phyloP scores from a whole-genome alignment of 2,329 filamentous ascomycete species.

The Cladosporium sp. region DNA sequence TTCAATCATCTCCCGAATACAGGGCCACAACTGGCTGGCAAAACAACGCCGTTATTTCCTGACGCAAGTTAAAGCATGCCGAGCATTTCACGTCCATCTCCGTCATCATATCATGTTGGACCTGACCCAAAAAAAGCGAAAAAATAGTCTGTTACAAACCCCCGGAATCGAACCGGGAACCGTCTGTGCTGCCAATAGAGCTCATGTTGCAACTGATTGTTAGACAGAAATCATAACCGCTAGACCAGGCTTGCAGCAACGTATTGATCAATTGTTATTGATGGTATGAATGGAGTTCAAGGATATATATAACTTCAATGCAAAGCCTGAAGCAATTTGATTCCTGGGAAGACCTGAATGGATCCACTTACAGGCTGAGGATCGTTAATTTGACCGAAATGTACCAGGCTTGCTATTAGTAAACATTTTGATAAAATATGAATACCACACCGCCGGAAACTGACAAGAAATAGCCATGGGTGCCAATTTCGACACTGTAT shows the following conservation, averaged over 20 bases:
- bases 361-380: too few species aligned
- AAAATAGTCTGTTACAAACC: neutral
- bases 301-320: too few species aligned
- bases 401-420: too few species aligned
- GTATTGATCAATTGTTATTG: neutral
- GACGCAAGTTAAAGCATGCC: neutral
- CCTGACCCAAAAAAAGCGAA: neutral
- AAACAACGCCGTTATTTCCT: neutral
- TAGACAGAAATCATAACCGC: slow-evolving; percentile 7
- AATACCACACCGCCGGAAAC: too few species aligned
- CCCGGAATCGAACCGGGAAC: slow-evolving; percentile 8
- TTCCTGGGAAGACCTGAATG: too few species aligned
- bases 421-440: too few species aligned
- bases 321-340: too few species aligned
- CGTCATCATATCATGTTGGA: neutral
- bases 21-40: neutral
- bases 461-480: too few species aligned
- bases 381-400: too few species aligned
- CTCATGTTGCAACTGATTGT: neutral
- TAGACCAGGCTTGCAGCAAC: slow-evolving; percentile 7
- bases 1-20: neutral
- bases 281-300: too few species aligned
- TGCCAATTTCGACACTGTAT: too few species aligned
- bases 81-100: neutral
- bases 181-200: slow-evolving; percentile 1